A percentile compares a stretch with the other conserved stretches of the same genome.
Evolutionary conservation across 768 basidiomycete species (phyloP).

Genomic region (Coprinopsis sp.): DNA sequence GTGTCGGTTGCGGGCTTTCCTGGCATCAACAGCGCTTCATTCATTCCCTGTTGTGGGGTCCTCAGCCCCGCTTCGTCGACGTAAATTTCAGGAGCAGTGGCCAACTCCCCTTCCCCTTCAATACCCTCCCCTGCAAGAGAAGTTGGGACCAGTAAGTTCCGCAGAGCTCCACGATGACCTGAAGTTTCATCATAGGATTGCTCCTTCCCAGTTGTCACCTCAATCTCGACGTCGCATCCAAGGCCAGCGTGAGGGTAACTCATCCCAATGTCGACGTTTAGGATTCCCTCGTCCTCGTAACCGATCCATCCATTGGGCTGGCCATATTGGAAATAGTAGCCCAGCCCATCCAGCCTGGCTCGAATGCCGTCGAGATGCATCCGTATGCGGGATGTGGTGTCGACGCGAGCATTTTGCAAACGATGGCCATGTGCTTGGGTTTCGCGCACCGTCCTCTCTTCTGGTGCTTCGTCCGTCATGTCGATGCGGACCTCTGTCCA

Average conservation of each 20-base stretch:
- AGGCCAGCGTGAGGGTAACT: constrained; percentile 20
- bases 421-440: constrained; percentile 5
- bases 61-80: too few relatives aligned
- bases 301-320: constrained; percentile 18
- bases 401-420: constrained; percentile 12
- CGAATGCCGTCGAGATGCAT: constrained; percentile 34
- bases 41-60: too few relatives aligned
- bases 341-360: constrained; percentile 27
- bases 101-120: constrained; percentile 8
- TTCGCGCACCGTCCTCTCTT: constrained; percentile 2
- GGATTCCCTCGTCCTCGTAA: constrained; percentile 35
- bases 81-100: constrained; percentile 7
- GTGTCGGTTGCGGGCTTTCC: too few relatives aligned
- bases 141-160: neutral
- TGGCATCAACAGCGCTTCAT: too few relatives aligned
- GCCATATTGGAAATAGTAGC: constrained; percentile 33
- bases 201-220: constrained; percentile 19
- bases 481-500: constrained; percentile 33
- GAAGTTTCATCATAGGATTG: neutral
- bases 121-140: constrained; percentile 4
- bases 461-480: constrained; percentile 18
- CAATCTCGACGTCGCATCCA: constrained; percentile 27
- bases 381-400: constrained; percentile 21
- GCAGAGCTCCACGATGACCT: neutral
- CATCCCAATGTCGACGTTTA: constrained; percentile 31